These are phyloP conservation scores for Bruguiera sexangula DNA, from an alignment of 345 rosid species.

Conservation along the genomic window DNA sequence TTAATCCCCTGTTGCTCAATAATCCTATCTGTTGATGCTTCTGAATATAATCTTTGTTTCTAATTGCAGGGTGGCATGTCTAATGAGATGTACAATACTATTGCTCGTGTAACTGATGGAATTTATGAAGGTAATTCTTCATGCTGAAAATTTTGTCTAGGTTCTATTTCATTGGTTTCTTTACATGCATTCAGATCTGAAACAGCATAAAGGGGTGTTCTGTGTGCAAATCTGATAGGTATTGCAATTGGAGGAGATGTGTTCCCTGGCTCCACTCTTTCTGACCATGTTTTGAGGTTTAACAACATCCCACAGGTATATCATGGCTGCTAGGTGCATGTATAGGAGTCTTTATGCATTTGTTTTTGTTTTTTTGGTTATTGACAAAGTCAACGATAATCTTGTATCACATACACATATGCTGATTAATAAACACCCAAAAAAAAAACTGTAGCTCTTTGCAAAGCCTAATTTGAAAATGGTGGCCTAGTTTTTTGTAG, in stretches of 20 bases:
- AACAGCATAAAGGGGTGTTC: conserved; percentile 4
- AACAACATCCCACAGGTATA: conserved; percentile 94
- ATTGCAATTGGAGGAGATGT: conserved; percentile 99
- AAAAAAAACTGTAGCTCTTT: not conserved
- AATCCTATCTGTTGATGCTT: conserved; percentile 4
- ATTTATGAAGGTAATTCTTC: conserved; percentile 71
- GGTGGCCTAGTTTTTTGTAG: too few relatives aligned
- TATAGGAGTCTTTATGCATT: not conserved
- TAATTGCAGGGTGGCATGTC: conserved; percentile 93
- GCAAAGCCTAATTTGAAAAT: too few relatives aligned
- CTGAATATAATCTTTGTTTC: not conserved
- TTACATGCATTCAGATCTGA: conserved; percentile 6
- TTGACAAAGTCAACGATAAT: not conserved
- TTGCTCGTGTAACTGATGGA: conserved; percentile 96
- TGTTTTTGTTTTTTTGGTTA: not conserved
- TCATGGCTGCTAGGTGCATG: not conserved
- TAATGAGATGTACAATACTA: conserved; percentile 84
- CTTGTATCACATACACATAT: too few relatives aligned
- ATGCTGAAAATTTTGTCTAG: not conserved
- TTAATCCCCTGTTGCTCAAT: not conserved
- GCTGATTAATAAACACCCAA: too few relatives aligned
- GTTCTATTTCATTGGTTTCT: not conserved
- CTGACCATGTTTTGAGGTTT: conserved; percentile 87
- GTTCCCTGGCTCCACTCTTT: conserved; percentile 92
- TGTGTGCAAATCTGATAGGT: conserved; percentile 47